Percentiles rank a stretch among this genome's conserved stretches.
These are phyloP conservation scores for Durio zibethinus DNA, from an alignment of 345 rosid species.

Conservation along the genomic window DNA sequence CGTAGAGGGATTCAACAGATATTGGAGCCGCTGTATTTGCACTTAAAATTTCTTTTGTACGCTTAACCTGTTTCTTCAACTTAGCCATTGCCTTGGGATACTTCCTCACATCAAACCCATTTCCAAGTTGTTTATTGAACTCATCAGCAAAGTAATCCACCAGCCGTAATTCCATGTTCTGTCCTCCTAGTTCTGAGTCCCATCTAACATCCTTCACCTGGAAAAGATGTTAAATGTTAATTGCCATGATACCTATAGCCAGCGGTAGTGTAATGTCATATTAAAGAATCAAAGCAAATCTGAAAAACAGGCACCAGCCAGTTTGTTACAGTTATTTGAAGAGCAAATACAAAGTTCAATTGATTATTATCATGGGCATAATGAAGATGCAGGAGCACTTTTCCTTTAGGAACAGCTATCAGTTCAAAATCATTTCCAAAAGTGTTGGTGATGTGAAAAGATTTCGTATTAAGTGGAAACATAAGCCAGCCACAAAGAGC, in stretches of 20 bases:
- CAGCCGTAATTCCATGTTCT: slow-evolving; percentile 76
- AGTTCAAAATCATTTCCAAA: slow-evolving; percentile 1
- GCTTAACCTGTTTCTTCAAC: slow-evolving; percentile 96
- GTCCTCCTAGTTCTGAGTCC: slow-evolving; percentile 93
- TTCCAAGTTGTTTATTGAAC: slow-evolving; percentile 86
- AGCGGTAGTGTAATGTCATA: neutral
- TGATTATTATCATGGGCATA: neutral
- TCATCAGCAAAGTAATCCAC: slow-evolving; percentile 93
- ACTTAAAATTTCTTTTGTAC: slow-evolving; percentile 95
- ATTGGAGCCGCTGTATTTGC: slow-evolving; percentile 89
- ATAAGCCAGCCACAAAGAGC: neutral
- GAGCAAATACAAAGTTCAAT: neutral
- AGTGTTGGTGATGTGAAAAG: neutral
- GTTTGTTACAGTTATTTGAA: neutral
- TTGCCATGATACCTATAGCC: slow-evolving; percentile 4
- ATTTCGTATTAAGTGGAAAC: neutral
- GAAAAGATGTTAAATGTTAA: slow-evolving; percentile 14
- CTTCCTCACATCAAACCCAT: slow-evolving; percentile 86
- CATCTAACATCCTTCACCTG: slow-evolving; percentile 99
- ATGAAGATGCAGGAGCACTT: neutral
- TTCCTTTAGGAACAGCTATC: neutral
- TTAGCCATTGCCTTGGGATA: slow-evolving; percentile 98
- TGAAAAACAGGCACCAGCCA: neutral
- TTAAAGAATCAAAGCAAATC: slow-evolving; percentile 3
- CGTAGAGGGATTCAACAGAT: slow-evolving; percentile 91